These are phyloP conservation scores for Malassezia brasiliensis DNA, from an alignment of 1,284 basidiomycete genomes.

Conservation along the genomic window DNA sequence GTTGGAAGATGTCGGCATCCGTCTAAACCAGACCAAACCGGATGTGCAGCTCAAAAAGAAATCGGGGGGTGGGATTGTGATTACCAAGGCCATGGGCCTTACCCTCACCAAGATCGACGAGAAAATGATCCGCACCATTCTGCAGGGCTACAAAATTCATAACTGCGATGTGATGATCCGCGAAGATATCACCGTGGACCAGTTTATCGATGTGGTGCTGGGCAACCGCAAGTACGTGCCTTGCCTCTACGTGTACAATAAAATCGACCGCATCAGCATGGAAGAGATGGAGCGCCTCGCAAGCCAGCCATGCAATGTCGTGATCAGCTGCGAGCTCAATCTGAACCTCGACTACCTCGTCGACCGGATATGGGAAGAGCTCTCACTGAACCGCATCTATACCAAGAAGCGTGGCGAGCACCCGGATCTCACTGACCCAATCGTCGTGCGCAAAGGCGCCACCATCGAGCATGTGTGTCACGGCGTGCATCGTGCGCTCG, in stretches of 20 bases:
- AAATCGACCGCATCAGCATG: constrained; percentile 48
- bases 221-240: constrained; percentile 83
- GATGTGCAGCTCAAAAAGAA: constrained; percentile 64
- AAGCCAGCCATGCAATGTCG: constrained; percentile 73
- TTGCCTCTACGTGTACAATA: constrained; percentile 83
- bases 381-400: constrained; percentile 57
- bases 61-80: constrained; percentile 61
- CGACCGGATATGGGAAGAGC: constrained; percentile 67
- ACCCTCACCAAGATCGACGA: constrained; percentile 91
- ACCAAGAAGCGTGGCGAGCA: constrained; percentile 84
- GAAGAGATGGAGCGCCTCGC: constrained; percentile 73
- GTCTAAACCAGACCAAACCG: constrained; percentile 77
- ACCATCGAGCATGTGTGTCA: constrained; percentile 67
- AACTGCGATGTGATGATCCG: constrained; percentile 41
- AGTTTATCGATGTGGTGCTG: constrained; percentile 93
- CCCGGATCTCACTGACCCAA: constrained; percentile 83
- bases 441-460: constrained; percentile 80
- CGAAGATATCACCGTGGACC: constrained; percentile 69
- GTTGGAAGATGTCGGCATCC: constrained; percentile 88
- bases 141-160: constrained; percentile 52
- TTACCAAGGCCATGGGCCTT: constrained; percentile 55
- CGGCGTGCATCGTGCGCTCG: constrained; percentile 71
- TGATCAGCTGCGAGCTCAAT: constrained; percentile 86
- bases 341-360: constrained; percentile 83
- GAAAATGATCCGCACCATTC: constrained; percentile 80